Base-by-base conservation (phyloP, 140 eudicot genomes). In the Bidens hawaiensis region DNA sequence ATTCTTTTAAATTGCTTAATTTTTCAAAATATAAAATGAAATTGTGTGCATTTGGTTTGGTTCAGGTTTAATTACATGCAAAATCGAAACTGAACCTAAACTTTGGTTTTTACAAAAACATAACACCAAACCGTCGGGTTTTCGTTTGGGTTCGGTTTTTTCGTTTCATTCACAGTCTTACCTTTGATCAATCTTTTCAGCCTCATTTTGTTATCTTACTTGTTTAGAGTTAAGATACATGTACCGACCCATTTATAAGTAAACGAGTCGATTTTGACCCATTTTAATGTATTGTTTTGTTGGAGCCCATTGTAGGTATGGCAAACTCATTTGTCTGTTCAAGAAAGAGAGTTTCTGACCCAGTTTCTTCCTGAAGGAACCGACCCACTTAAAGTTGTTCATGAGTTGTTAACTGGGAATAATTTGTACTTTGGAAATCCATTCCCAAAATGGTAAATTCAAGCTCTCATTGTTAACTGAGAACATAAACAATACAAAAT, bases 341-440 rank as follows among this genome's bases (percentile, higher is more conserved):
- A 79, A 51, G 99, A 91, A 69, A 88, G 89, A 58, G 80, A 70
- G 68, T 60, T 75, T 74, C 81, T 91, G 38, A 55, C 74, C 19
- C 93, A 91, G 64, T 85, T 88, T 64, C 85, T 91, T 27, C 99
- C 99, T 2, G 75, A 71, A 77, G 89, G 80, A 47, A 38, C 43
- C 23, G 87, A 88, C 7, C 75, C 85, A 4, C 82, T 78, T 76
- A 42, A 73, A 31, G 55, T 73, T 63, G 89, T 91, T 57, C 66
- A 71, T 36, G 85, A 81, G 14, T 70, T 91, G 84, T 84, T 91
- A 23, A 62, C 67, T 17, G 99, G 89, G 75, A 81, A 81, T 55
- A 88, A 85, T 73, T 71, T 87, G 46, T 76, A 73, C 76, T 91
- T 91, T 41, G 96, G 99, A 47, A 91, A 85, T 73, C 89, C 95